Percentiles rank a stretch among this genome's conserved stretches.
phyloP scores from a whole-genome alignment of 2,329 filamentous ascomycete genomes.

The Daldinia sp. region DNA sequence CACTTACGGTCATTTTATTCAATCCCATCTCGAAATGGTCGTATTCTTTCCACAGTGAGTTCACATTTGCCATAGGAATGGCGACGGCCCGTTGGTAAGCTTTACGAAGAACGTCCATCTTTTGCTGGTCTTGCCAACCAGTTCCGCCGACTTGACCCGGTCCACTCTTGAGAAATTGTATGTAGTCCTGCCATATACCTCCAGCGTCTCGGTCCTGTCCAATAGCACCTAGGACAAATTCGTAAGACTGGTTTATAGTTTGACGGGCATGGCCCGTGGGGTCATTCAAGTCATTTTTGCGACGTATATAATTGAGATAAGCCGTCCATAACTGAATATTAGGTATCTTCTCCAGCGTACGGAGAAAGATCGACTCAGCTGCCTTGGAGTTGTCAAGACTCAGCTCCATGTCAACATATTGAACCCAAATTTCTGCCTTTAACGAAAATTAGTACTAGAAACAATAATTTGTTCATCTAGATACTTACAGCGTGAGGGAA shows the following conservation, averaged over 20 bases:
- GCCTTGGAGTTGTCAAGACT: constrained; percentile 84
- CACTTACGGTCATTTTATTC: constrained; percentile 87
- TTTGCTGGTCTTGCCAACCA: constrained; percentile 96
- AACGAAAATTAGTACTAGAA: constrained; percentile 51
- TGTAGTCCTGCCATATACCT: constrained; percentile 92
- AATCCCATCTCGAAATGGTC: constrained; percentile 94
- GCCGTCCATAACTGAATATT: constrained; percentile 91
- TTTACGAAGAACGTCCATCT: constrained; percentile 93
- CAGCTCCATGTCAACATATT: constrained; percentile 90
- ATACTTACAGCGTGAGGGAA: constrained; percentile 90
- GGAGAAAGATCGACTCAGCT: constrained; percentile 85
- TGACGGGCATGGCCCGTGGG: constrained; percentile 79
- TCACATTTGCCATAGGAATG: constrained; percentile 85
- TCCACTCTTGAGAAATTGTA: constrained; percentile 89
- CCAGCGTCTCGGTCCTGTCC: constrained; percentile 93
- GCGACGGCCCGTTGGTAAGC: constrained; percentile 91
- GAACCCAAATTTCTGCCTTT: constrained; percentile 91
- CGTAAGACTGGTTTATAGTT: constrained; percentile 87
- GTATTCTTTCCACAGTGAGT: constrained; percentile 95
- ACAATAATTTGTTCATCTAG: not conserved
- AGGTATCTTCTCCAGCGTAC: constrained; percentile 80
- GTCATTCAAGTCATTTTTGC: constrained; percentile 90
- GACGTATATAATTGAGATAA: constrained; percentile 95
- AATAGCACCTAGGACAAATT: constrained; percentile 89
- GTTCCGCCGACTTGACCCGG: constrained; percentile 87